Percentiles rank a stretch among this genome's conserved stretches.
phyloP scores from a whole-genome alignment of 345 rosid genomes.

The Boechera retrofracta region DNA sequence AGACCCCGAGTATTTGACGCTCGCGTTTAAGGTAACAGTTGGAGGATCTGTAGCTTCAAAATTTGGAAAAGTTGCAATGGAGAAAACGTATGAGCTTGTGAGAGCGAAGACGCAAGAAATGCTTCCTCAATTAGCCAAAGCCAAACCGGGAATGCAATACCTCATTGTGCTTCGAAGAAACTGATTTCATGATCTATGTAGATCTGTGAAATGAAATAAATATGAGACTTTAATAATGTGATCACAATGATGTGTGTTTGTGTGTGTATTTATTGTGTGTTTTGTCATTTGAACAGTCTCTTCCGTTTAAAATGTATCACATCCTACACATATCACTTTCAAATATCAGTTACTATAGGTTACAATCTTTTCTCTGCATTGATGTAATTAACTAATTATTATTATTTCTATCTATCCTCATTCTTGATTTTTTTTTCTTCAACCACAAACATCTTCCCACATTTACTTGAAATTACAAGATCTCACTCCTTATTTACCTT shows the following conservation, averaged over 20 bases:
- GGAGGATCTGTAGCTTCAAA: conserved; percentile 30
- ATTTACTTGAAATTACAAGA: no score
- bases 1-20: conserved; percentile 22
- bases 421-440: no score
- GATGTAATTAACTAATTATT: no score
- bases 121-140: conserved; percentile 31
- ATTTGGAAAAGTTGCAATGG: conserved; percentile 20
- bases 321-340: no score
- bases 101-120: conserved; percentile 19
- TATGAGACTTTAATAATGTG: neutral
- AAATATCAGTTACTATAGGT: no score
- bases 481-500: no score
- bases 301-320: no score
- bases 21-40: conserved; percentile 15
- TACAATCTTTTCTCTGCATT: no score
- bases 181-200: neutral
- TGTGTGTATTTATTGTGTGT: no score
- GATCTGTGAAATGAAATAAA: neutral
- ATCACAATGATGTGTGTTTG: neutral
- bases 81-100: conserved; percentile 31
- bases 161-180: conserved; percentile 25
- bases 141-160: conserved; percentile 27
- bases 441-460: no score
- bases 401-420: no score
- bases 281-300: no score